phyloP scores from a whole-genome alignment of 768 basidiomycete species.

The Russula emetica region DNA sequence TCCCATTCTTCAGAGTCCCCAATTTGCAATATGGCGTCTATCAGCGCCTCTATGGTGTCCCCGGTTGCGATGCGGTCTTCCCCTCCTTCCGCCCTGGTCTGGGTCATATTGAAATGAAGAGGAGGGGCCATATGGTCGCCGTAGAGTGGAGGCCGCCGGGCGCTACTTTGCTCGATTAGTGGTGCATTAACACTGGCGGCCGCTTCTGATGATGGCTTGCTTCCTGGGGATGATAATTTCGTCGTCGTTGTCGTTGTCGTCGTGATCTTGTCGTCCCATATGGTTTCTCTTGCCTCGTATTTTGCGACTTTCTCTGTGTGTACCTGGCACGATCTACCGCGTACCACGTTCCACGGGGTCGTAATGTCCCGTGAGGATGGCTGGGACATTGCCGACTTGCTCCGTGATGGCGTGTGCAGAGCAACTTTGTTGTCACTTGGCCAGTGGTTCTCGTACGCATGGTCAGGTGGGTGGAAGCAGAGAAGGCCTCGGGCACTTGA shows the following conservation, averaged over 20 bases:
- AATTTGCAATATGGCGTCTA: neutral
- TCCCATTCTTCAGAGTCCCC: neutral
- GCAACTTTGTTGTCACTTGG: neutral
- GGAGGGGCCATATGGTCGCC: neutral
- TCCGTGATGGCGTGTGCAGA: neutral
- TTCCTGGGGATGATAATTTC: neutral
- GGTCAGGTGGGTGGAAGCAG: neutral
- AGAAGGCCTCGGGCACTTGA: constrained; percentile 11
- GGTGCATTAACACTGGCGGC: neutral
- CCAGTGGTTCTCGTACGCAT: neutral
- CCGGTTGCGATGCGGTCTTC: neutral
- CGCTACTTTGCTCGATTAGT: neutral
- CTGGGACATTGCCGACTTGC: neutral
- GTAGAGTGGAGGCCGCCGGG: neutral
- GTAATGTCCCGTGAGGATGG: neutral
- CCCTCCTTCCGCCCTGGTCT: neutral
- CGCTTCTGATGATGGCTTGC: neutral
- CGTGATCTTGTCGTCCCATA: neutral
- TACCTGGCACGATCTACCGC: neutral
- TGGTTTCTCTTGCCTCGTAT: neutral
- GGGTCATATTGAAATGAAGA: neutral
- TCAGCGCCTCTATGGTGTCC: neutral
- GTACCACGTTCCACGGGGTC: neutral
- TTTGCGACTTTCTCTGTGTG: neutral
- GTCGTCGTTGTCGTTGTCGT: no score